Evolutionary conservation across 805 yeast species (phyloP).

Genomic region (Saccharomycopsis fermentans): DNA sequence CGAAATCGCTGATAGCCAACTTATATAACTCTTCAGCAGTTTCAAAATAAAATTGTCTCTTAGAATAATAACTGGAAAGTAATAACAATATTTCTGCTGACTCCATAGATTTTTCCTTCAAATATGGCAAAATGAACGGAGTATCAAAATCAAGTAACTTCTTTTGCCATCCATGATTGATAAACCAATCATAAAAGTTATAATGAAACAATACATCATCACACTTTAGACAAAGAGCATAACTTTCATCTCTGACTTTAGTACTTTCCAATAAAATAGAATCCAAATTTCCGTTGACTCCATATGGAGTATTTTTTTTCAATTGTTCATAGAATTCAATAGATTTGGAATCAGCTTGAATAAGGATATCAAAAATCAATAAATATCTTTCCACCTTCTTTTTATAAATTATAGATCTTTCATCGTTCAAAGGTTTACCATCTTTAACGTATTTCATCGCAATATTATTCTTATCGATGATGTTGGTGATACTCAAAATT

Average conservation of each 20-base stretch:
- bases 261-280: conserved; percentile 34
- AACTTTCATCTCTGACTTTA: conserved; percentile 60
- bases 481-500: conserved; percentile 64
- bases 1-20: conserved; percentile 65
- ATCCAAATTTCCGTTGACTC: conserved; percentile 17
- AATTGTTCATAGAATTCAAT: conserved; percentile 27
- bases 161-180: conserved; percentile 65
- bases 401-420: conserved; percentile 39
- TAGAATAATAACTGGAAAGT: conserved; percentile 83
- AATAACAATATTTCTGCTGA: conserved; percentile 70
- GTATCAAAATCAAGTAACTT: conserved; percentile 73
- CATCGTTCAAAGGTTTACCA: conserved; percentile 40
- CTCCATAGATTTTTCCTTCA: conserved; percentile 54
- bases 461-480: conserved; percentile 45
- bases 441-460: conserved; percentile 49
- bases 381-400: conserved; percentile 54
- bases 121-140: conserved; percentile 65
- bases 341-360: conserved; percentile 58
- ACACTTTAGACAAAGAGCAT: conserved; percentile 61
- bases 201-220: conserved; percentile 84
- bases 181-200: conserved; percentile 88
- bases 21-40: conserved; percentile 79
- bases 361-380: conserved; percentile 64
- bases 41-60: conserved; percentile 61
- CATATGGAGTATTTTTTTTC: conserved; percentile 19